These are phyloP conservation scores for Tuctoria greenei DNA, from an alignment of 176 grass and related monocot species.

Conservation along the genomic window DNA sequence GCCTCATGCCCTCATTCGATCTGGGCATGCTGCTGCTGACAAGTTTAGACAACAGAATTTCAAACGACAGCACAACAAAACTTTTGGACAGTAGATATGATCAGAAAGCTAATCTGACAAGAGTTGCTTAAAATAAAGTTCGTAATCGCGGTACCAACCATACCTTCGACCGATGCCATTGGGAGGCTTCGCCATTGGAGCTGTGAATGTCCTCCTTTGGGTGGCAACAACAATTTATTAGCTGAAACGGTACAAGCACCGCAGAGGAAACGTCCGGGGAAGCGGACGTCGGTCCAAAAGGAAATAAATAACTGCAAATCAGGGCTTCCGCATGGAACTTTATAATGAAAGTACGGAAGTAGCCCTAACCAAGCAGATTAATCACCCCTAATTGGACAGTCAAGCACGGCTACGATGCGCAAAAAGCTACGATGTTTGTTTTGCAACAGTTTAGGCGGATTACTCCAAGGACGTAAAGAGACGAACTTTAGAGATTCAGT, in stretches of 20 bases:
- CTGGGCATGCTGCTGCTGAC: slow-evolving; percentile 50
- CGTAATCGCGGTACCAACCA: slow-evolving; percentile 2
- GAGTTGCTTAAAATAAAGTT: not conserved
- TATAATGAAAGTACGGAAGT: not conserved
- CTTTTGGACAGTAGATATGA: not conserved
- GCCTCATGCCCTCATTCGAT: slow-evolving; percentile 70
- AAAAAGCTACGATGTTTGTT: not conserved
- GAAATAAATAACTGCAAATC: not conserved
- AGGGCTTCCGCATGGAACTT: not conserved
- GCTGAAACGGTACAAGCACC: not conserved
- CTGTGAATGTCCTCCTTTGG: not conserved
- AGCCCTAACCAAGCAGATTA: not conserved
- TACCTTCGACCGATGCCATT: slow-evolving; percentile 39
- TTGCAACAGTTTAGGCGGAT: not conserved
- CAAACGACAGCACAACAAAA: not conserved
- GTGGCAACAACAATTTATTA: not conserved
- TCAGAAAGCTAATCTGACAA: not conserved
- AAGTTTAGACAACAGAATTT: not conserved
- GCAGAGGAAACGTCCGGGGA: not conserved
- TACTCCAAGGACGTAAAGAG: not conserved
- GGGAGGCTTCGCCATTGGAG: slow-evolving; percentile 38
- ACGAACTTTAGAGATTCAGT: not conserved
- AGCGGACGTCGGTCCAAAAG: not conserved
- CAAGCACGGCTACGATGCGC: not conserved
- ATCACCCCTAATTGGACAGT: not conserved